Evolutionary conservation across 192 early-diverging fungal genomes (phyloP).

Genomic region (Phycomyces nitens): DNA sequence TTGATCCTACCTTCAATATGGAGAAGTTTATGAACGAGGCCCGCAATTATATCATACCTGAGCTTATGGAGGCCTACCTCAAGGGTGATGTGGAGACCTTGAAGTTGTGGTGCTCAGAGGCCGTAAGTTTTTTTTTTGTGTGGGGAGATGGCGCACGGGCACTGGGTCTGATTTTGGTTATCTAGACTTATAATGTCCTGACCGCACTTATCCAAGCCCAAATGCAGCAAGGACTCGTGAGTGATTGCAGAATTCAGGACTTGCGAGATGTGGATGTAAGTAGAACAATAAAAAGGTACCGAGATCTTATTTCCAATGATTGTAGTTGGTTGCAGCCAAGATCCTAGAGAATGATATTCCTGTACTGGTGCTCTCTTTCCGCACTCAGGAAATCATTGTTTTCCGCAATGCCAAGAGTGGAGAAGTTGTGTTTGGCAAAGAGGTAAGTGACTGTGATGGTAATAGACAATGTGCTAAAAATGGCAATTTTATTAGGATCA

Average conservation of each 20-base stretch:
- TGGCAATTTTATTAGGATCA: slow-evolving; percentile 44
- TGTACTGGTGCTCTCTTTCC: slow-evolving; percentile 83
- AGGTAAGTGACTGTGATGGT: slow-evolving; percentile 31
- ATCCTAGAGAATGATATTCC: slow-evolving; percentile 93
- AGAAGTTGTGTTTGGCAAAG: slow-evolving; percentile 84
- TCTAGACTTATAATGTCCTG: slow-evolving; percentile 78
- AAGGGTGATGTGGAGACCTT: slow-evolving; percentile 80
- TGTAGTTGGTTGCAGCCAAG: slow-evolving; percentile 76
- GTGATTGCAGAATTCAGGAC: slow-evolving; percentile 94
- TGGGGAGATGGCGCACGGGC: too few relatives aligned
- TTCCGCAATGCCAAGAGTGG: slow-evolving; percentile 85
- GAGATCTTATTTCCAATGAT: too few relatives aligned
- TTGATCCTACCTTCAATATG: slow-evolving; percentile 84
- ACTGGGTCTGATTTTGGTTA: background rate
- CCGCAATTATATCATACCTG: slow-evolving; percentile 89
- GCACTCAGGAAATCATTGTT: slow-evolving; percentile 90
- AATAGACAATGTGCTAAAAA: background rate
- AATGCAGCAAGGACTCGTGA: slow-evolving; percentile 81
- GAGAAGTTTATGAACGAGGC: slow-evolving; percentile 89
- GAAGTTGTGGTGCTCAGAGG: slow-evolving; percentile 93
- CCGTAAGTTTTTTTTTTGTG: slow-evolving; percentile 45
- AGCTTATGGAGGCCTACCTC: slow-evolving; percentile 93
- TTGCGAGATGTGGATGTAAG: slow-evolving; percentile 77
- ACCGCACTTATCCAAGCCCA: slow-evolving; percentile 81
- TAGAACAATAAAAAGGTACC: background rate